Evolutionary conservation across 2,329 filamentous ascomycete genomes (phyloP), one percentile per base, ranked within the genome.

Genomic region (Monilinia polystroma): DNA sequence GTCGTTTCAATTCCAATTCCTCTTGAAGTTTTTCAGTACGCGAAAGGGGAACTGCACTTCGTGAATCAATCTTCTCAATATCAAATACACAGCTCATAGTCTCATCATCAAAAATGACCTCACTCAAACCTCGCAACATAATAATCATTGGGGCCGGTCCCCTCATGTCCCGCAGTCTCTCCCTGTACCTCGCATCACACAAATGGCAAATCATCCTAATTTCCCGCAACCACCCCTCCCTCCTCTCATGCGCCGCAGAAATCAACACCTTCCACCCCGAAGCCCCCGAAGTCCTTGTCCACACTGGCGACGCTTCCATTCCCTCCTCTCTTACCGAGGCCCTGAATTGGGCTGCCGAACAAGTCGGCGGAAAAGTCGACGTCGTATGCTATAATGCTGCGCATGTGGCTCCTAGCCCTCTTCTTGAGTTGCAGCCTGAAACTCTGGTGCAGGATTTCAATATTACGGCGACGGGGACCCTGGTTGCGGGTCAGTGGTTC

Each of bases 131-230:
- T 12, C 62, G 62, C 26, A 64, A 26, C 14, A 57, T 64, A 18
- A 51, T 64, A 35, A 51, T 64, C 7, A 55, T 64, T 12, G 62
- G 62, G 32, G 62, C 62, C 29, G 62, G 62, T 4, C 62, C 62
- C 52, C 62, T 64, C 26, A 64, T 56, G 62, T 64, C 62, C 62
- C 62, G 52, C 26, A 64, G 62, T 20, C 62, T 64, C 12, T 64
- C 62, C 43, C 52, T 64, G 29, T 64, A 64, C n/a, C 62, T 64
- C 11, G 62, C 62, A 16, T 64, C 62, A 10, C 62, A 64, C 38
- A 35, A 35, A 16, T 64, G 62, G 62, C 62, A 64, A 41, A 64
- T 64, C 6, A 47, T 64, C 16, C 52, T 64, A 1, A 56, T 64
- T 8, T 64, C 62, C 6, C 62, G 62, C 26, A 45, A 45, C 4